Conservation (phyloP, 768 basidiomycete genomes). For the Tephrocybe rancida region DNA sequence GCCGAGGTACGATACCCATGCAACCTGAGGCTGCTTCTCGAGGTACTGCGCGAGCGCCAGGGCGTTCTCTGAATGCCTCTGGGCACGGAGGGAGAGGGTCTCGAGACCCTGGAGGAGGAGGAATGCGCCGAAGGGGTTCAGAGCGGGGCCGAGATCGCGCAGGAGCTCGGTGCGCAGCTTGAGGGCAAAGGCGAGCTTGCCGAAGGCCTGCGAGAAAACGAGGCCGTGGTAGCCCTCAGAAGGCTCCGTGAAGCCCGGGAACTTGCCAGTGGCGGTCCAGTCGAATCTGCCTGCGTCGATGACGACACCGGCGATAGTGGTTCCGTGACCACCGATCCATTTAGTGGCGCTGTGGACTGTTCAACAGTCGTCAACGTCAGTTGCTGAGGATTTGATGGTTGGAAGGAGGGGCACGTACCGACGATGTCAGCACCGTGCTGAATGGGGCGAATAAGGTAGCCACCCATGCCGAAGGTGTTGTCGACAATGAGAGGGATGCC, state of each 20-base stretch:
- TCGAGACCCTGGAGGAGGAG: slow-evolving; percentile 80
- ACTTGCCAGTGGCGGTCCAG: slow-evolving; percentile 67
- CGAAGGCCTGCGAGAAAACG: slow-evolving; percentile 66
- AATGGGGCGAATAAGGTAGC: slow-evolving; percentile 72
- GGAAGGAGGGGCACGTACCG: slow-evolving; percentile 34
- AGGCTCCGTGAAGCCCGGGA: slow-evolving; percentile 75
- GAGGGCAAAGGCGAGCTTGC: slow-evolving; percentile 60
- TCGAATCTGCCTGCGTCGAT: slow-evolving; percentile 78
- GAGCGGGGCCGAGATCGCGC: slow-evolving; percentile 64
- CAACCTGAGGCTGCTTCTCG: slow-evolving; percentile 61
- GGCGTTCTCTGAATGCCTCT: slow-evolving; percentile 75
- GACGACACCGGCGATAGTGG: slow-evolving; percentile 76
- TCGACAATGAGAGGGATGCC: slow-evolving; percentile 81
- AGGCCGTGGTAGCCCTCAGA: slow-evolving; percentile 82
- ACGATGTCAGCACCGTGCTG: slow-evolving; percentile 79
- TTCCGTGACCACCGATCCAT: slow-evolving; percentile 86
- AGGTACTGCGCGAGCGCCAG: slow-evolving; percentile 68
- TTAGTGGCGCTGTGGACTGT: slow-evolving; percentile 79
- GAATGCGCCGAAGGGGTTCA: slow-evolving; percentile 79
- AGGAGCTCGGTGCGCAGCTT: slow-evolving; percentile 65
- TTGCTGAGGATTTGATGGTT: neutral
- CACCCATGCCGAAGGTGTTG: slow-evolving; percentile 79
- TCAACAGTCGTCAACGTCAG: neutral
- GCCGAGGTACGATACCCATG: slow-evolving; percentile 83
- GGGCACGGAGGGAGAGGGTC: slow-evolving; percentile 70